phyloP scores from a whole-genome alignment of 768 basidiomycete genomes.

The Collybia mongolica region DNA sequence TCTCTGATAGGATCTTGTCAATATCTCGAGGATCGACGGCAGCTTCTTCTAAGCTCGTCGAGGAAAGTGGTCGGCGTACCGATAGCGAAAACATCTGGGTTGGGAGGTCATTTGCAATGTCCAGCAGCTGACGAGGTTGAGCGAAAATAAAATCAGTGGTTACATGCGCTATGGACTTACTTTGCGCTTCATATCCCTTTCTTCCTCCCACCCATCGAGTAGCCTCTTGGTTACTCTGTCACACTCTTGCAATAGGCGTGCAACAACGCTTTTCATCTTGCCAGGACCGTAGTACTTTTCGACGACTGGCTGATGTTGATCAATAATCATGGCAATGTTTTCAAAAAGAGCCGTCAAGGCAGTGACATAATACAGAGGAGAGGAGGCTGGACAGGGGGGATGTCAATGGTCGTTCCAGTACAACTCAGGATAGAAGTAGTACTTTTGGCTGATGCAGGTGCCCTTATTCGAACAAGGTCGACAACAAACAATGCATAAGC shows the following conservation, averaged over 20 bases:
- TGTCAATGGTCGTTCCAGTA: conserved; percentile 7
- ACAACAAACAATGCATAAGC: conserved; percentile 94
- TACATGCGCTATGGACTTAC: conserved; percentile 29
- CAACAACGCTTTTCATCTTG: conserved; percentile 80
- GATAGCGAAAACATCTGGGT: conserved; percentile 27
- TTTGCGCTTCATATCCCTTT: conserved; percentile 80
- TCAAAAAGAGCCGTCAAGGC: conserved; percentile 91
- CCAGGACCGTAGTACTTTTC: conserved; percentile 96
- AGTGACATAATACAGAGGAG: conserved; percentile 89
- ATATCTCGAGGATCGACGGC: conserved; percentile 84
- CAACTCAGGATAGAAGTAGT: conserved; percentile 14
- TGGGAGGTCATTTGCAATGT: conserved; percentile 42
- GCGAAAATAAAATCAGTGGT: background rate
- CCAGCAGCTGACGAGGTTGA: conserved; percentile 38
- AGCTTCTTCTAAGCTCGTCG: conserved; percentile 44
- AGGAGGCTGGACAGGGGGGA: conserved; percentile 61
- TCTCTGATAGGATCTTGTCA: conserved; percentile 85
- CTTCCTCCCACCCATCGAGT: conserved; percentile 88
- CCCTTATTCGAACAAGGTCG: conserved; percentile 78
- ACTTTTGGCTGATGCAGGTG: conserved; percentile 85
- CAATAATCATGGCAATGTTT: conserved; percentile 92
- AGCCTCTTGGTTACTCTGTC: conserved; percentile 79
- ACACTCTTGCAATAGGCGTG: conserved; percentile 77
- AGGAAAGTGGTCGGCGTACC: conserved; percentile 25
- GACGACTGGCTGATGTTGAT: conserved; percentile 96